Base-by-base conservation (phyloP, 106 monocot genomes). In the Phalaenopsis aphrodite region DNA sequence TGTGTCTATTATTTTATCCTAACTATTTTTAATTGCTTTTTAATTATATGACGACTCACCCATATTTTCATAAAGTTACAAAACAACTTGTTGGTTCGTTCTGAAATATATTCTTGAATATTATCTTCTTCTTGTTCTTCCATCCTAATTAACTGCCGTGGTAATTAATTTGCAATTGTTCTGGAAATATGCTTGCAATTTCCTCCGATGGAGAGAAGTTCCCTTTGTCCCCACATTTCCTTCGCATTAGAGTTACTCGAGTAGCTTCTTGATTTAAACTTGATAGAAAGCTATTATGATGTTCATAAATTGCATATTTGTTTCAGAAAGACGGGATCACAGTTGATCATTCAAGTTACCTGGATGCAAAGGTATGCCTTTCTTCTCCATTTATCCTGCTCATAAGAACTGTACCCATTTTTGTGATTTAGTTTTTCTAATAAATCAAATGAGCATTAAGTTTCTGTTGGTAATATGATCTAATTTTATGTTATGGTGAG, bases 321-420 rank as follows among this genome's bases (percentile, higher is more conserved):
- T 66, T 73, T 79, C 85, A 99, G 99, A 95, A 88, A 89, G 83
- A 88, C 83, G 99, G 99, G 43, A 87, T 68, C 39, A 99, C 88
- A 41, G 47, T 86, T 16, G 99, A 99, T 74, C 82, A 93, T 80
- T 72, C 65, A 71, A 95, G 86, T 78, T 99, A 99, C 75, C 89
- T 95, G 65, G 91, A 99, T 91, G 99, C 95, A 55, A 91, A 89
- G 95, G 99, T 87, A 85, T 77, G 77, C 9, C 6, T 78, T 66
- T 78, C 18, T 3, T 47, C 14, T 10, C 23, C 8, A n/a, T 65
- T 5, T 65, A n/a, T 65, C 64, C 14, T 24, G n/a, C 21, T 65
- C 64, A 5, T 61, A 61, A n/a, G 23, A 61, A 61, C 21, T 61
- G 52, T 12, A 52, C 12, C 52, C 14, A 52, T 52, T 3, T 52